These are phyloP conservation scores for Acanthochlamys bracteata DNA, from an alignment of 106 monocot genomes.

Conservation along the genomic window DNA sequence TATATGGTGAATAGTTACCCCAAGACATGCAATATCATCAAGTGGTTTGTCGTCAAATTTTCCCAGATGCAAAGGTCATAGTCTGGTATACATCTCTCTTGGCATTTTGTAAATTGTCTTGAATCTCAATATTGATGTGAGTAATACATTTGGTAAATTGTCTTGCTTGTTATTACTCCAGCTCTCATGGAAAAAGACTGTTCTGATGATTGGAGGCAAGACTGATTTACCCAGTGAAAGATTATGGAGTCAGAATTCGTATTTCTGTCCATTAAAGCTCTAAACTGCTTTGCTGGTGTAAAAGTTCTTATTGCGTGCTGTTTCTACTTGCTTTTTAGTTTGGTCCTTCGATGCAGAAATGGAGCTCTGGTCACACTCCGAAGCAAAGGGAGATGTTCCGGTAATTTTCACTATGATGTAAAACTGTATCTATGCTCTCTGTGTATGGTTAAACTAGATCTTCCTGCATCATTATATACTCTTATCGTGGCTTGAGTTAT, in stretches of 20 bases:
- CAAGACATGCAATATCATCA: conserved; percentile 58
- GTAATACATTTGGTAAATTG: not conserved
- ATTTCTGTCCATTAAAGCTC: not conserved
- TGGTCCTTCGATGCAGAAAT: conserved; percentile 82
- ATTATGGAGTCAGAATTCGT: conserved; percentile 41
- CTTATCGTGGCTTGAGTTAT: not conserved
- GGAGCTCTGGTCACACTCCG: conserved; percentile 81
- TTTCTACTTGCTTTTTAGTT: conserved; percentile 28
- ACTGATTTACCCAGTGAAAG: conserved; percentile 52
- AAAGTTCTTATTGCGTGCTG: not conserved
- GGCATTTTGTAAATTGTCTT: not conserved
- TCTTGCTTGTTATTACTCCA: conserved; percentile 13
- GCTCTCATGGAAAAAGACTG: conserved; percentile 76
- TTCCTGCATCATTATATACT: not conserved
- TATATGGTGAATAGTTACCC: conserved; percentile 50
- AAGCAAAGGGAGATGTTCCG: conserved; percentile 92
- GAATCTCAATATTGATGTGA: not conserved
- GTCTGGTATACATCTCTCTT: conserved; percentile 41
- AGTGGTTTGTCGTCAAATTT: conserved; percentile 50
- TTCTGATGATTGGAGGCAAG: conserved; percentile 78
- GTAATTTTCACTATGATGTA: conserved; percentile 23
- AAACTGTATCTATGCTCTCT: not conserved
- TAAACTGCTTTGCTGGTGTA: not conserved
- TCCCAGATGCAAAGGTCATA: conserved; percentile 86
- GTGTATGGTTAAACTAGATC: not conserved